Percentiles rank a stretch among this genome's conserved stretches.
Evolutionary conservation across 345 rosid genomes (phyloP).

Genomic region (Toxicodendron radicans): DNA sequence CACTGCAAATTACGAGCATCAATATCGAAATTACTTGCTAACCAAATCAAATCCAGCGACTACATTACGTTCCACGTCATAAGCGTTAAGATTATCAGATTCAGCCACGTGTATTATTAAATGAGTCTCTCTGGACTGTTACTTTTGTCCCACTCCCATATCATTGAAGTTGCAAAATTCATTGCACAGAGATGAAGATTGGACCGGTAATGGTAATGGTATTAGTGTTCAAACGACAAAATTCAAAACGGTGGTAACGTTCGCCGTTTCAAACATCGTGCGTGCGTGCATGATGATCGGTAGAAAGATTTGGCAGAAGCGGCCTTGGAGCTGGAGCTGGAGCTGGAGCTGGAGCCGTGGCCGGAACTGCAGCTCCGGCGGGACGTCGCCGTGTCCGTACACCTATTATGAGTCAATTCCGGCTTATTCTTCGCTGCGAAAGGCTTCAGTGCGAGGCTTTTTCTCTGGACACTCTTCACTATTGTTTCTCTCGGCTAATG

Average conservation of each 20-base stretch:
- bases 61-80: no score
- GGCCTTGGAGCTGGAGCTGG: constrained; percentile 23
- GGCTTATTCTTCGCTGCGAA: constrained; percentile 4
- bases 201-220: no score
- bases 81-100: neutral
- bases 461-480: constrained; percentile 15
- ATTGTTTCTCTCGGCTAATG: constrained; percentile 10
- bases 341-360: constrained; percentile 3
- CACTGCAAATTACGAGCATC: no score
- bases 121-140: neutral
- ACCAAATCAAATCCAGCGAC: no score
- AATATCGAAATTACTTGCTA: no score
- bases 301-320: constrained; percentile 31
- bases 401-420: constrained; percentile 5
- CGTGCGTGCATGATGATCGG: constrained; percentile 29
- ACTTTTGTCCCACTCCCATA: neutral
- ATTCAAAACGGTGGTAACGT: neutral
- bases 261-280: neutral
- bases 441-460: neutral
- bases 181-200: no score
- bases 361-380: constrained; percentile 16
- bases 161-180: neutral
- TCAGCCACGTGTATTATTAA: neutral
- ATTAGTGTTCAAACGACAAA: no score
- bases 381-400: constrained; percentile 19